Percentiles rank a stretch among this genome's conserved stretches.
These are phyloP conservation scores for Xylaria bambusicola DNA, from an alignment of 495 filamentous ascomycete species.

Conservation along the genomic window DNA sequence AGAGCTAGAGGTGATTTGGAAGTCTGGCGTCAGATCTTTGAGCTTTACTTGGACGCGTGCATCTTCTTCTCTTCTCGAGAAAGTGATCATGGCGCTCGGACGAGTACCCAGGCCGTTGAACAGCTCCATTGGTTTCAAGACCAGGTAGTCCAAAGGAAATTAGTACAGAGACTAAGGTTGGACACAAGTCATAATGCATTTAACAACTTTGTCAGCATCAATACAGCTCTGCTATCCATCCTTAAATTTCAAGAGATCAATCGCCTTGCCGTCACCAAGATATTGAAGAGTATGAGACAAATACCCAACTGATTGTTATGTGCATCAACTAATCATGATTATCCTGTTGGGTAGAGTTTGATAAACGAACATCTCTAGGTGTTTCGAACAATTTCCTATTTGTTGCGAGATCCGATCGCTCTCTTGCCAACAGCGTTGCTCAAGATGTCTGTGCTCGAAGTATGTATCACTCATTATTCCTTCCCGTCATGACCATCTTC, in stretches of 20 bases:
- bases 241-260: slow-evolving; percentile 77
- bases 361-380: slow-evolving; percentile 73
- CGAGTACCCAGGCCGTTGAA: slow-evolving; percentile 51
- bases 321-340: slow-evolving; percentile 15
- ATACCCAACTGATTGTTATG: background rate
- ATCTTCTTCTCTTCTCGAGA: slow-evolving; percentile 74
- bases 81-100: slow-evolving; percentile 57
- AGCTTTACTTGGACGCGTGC: slow-evolving; percentile 66
- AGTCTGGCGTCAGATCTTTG: slow-evolving; percentile 72
- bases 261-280: slow-evolving; percentile 67
- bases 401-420: slow-evolving; percentile 48
- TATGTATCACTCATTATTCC: background rate
- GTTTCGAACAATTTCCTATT: slow-evolving; percentile 54
- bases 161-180: slow-evolving; percentile 59
- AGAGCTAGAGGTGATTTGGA: slow-evolving; percentile 64
- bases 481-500: background rate
- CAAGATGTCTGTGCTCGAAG: slow-evolving; percentile 62
- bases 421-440: slow-evolving; percentile 59
- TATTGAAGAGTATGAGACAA: slow-evolving; percentile 69
- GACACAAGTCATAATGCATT: slow-evolving; percentile 57
- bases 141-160: slow-evolving; percentile 53
- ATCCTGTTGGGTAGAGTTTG: slow-evolving; percentile 61
- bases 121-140: slow-evolving; percentile 61
- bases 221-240: slow-evolving; percentile 62
- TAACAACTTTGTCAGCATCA: slow-evolving; percentile 64